phyloP scores from a whole-genome alignment of 2,329 filamentous ascomycete genomes.

The Neobulgaria alba region DNA sequence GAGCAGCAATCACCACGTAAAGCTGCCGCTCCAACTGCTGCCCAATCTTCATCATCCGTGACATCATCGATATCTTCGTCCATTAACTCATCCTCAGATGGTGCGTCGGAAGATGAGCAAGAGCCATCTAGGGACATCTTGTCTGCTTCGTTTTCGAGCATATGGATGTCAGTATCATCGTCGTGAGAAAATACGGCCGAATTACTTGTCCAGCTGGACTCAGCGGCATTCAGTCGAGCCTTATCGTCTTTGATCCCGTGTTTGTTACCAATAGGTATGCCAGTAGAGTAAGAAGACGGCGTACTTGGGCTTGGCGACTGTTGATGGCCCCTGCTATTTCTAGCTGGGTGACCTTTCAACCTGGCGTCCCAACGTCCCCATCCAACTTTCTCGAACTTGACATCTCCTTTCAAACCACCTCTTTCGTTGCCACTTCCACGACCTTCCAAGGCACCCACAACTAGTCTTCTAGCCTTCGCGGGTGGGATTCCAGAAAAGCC shows the following conservation, averaged over 20 bases:
- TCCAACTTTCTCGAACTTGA: constrained; percentile 89
- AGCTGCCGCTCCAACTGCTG: constrained; percentile 75
- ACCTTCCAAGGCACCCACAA: constrained; percentile 86
- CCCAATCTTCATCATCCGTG: constrained; percentile 96
- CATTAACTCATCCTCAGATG: constrained; percentile 53
- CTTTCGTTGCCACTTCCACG: constrained; percentile 50
- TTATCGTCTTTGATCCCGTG: constrained; percentile 38
- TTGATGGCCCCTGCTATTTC: constrained; percentile 32
- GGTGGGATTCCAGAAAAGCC: constrained; percentile 85
- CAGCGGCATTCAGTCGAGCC: constrained; percentile 40
- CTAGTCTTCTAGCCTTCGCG: constrained; percentile 80
- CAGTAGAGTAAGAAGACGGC: constrained; percentile 36
- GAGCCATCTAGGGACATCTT: constrained; percentile 84
- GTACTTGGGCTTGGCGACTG: constrained; percentile 35
- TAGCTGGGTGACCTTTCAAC: constrained; percentile 53
- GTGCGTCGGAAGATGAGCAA: constrained; percentile 69
- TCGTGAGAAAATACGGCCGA: constrained; percentile 71
- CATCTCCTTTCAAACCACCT: constrained; percentile 57
- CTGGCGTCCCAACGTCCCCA: constrained; percentile 95
- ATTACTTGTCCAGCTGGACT: constrained; percentile 58
- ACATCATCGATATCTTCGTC: constrained; percentile 74
- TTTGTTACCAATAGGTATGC: constrained; percentile 48
- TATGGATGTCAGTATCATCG: constrained; percentile 50
- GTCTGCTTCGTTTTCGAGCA: constrained; percentile 80
- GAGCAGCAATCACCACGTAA: constrained; percentile 61